Evolutionary conservation across 2,329 filamentous ascomycete species (phyloP), one percentile per base, ranked within the genome.

Genomic region (Hirsutella minnesotensis): DNA sequence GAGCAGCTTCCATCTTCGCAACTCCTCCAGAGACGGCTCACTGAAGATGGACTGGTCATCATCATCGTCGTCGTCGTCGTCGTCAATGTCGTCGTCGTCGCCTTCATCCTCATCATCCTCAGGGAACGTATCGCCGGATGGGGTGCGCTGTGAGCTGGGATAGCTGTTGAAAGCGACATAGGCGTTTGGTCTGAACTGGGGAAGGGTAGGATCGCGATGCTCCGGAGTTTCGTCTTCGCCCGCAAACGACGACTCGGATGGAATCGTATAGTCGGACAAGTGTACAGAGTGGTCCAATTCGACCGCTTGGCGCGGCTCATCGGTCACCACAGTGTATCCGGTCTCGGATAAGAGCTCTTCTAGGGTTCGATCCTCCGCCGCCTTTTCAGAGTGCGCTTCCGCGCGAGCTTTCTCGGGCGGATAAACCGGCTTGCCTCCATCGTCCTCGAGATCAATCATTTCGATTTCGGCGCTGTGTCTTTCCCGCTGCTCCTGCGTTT

Each of bases 171-270:
- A 50, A 7, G 47, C 44, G 19, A 52, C 50, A 1, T 53, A 47
- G 27, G 60, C 66, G 49, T 81, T 74, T n/a, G 79, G 80, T 5
- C 77, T 70, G 54, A 83, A 83, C 51, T 85, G 81, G 9, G 81
- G 81, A 58, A 84, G 66, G 0, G 80, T 84, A 8, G 76, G 76
- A 51, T 86, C 81, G 8, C 65, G 62, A 34, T 65, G 56, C 29
- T 51, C 51, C 3, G 47, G 31, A 9, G 47, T 20, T 20, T 48
- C 52, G 22, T 49, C 46, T 13, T 56, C 52, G 29, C 49, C 51
- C 4, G 46, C 18, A 9, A 30, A 35, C 5, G 41, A 40, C 3
- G 44, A 39, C 15, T 41, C 41, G 4, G 40, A 40, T 3, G 37
- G 38, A 9, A 43, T 36, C n/a, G 38, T 39, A 13, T 39, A 35